These are phyloP conservation scores for Pseudopithomyces maydicus DNA, from an alignment of 2,329 filamentous ascomycete species.

Conservation along the genomic window DNA sequence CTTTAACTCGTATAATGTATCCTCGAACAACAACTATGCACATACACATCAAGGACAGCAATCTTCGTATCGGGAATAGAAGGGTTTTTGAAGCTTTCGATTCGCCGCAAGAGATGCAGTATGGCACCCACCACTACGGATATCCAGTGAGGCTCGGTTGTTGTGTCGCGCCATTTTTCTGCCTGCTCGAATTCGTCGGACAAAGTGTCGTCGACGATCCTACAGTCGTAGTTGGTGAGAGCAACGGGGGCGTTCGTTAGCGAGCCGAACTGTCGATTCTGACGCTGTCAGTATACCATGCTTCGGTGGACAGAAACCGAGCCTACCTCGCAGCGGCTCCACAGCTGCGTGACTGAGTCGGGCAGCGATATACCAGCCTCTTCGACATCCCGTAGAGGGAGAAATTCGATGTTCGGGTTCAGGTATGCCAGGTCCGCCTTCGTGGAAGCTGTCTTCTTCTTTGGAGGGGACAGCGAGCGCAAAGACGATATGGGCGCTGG, in stretches of 20 bases:
- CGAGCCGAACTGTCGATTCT: slow-evolving; percentile 13
- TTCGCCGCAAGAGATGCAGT: slow-evolving; percentile 13
- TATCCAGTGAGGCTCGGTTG: slow-evolving; percentile 18
- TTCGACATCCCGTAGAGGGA: slow-evolving; percentile 10
- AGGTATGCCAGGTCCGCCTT: slow-evolving; percentile 16
- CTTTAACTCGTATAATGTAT: slow-evolving; percentile 9
- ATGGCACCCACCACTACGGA: slow-evolving; percentile 31
- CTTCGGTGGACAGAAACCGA: background rate
- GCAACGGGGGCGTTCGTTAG: slow-evolving; percentile 12
- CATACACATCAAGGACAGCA: slow-evolving; percentile 17
- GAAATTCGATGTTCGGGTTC: slow-evolving; percentile 16
- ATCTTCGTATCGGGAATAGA: slow-evolving; percentile 13
- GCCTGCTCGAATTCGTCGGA: slow-evolving; percentile 17
- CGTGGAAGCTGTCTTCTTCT: slow-evolving; percentile 15
- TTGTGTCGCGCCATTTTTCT: slow-evolving; percentile 18
- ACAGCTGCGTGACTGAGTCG: slow-evolving; percentile 12
- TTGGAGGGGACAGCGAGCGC: slow-evolving; percentile 13
- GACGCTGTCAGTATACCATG: slow-evolving; percentile 15
- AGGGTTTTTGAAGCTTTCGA: slow-evolving; percentile 13
- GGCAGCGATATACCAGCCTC: slow-evolving; percentile 15
- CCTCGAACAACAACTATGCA: slow-evolving; percentile 4
- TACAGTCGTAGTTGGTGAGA: slow-evolving; percentile 15
- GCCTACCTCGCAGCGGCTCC: slow-evolving; percentile 19
- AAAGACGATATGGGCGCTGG: slow-evolving; percentile 11
- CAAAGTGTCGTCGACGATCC: slow-evolving; percentile 18